Percentiles rank a stretch among this genome's conserved stretches.
Conservation (phyloP, 257 asterid genomes). For the Voacanga thouarsii region DNA sequence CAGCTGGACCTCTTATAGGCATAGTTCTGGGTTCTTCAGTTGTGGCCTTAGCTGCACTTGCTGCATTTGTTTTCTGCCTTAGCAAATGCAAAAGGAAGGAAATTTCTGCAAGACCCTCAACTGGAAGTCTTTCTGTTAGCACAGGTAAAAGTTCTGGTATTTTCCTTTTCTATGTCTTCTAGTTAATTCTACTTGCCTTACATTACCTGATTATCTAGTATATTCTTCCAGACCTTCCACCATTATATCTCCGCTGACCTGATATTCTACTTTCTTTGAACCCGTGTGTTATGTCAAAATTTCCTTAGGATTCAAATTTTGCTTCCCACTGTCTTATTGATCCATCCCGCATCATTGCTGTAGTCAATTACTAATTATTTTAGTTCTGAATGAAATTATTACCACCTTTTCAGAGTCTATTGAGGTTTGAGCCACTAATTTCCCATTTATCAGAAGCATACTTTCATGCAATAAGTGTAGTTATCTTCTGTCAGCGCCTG, state of each 20-base stretch:
- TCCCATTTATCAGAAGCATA: not conserved
- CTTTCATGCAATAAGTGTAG: not conserved
- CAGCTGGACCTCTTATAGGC: constrained; percentile 73
- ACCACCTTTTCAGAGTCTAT: not conserved
- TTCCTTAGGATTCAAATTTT: not conserved
- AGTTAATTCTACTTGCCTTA: not conserved
- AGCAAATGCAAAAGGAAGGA: constrained; percentile 67
- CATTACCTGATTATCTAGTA: not conserved
- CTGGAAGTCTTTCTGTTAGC: constrained; percentile 54
- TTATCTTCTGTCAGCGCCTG: not conserved
- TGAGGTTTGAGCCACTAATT: not conserved
- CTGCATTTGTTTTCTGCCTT: constrained; percentile 61
- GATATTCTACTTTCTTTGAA: not conserved
- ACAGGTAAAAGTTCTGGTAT: constrained; percentile 39
- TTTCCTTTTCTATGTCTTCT: constrained; percentile 5
- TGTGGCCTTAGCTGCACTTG: constrained; percentile 42
- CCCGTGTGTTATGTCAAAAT: not conserved
- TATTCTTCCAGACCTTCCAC: not conserved
- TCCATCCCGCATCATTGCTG: not conserved
- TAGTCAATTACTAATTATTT: not conserved
- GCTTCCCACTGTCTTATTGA: not conserved
- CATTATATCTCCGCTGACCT: not conserved
- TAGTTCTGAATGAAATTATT: not conserved
- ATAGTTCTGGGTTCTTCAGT: constrained; percentile 71
- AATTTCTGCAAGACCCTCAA: constrained; percentile 62